phyloP scores from a whole-genome alignment of 148 eudicot species.

The Dysphania ambrosioides region DNA sequence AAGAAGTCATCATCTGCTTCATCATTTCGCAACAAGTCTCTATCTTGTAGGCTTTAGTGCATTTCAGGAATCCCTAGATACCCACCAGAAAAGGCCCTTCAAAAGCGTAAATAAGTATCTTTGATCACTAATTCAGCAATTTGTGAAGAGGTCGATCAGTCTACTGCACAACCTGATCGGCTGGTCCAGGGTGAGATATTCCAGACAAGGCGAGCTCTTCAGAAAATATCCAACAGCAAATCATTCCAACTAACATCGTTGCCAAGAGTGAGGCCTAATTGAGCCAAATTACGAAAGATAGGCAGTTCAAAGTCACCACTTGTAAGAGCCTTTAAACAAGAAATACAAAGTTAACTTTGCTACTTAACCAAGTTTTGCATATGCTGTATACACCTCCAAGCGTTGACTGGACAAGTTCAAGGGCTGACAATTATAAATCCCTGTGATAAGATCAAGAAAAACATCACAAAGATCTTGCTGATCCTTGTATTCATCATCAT shows the following conservation, averaged over 20 bases:
- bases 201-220: background rate
- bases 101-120: background rate
- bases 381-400: conserved; percentile 21
- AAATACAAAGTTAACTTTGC: background rate
- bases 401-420: conserved; percentile 29
- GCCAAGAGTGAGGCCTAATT: background rate
- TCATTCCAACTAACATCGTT: background rate
- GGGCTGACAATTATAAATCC: conserved; percentile 14
- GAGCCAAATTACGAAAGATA: background rate
- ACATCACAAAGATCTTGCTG: conserved; percentile 12
- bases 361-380: background rate
- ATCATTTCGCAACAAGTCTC: background rate
- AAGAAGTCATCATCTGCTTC: background rate
- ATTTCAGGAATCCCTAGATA: background rate
- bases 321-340: conserved; percentile 4
- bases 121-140: background rate
- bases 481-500: conserved; percentile 12
- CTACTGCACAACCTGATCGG: background rate
- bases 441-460: conserved; percentile 17
- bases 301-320: conserved; percentile 10
- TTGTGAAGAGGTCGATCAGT: background rate
- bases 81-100: background rate
- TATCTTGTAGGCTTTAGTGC: background rate
- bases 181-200: conserved; percentile 10
- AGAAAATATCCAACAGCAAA: conserved; percentile 3